These are phyloP conservation scores for Aspergillus sclerotialis DNA, from an alignment of 2,329 filamentous ascomycete species.

Conservation along the genomic window DNA sequence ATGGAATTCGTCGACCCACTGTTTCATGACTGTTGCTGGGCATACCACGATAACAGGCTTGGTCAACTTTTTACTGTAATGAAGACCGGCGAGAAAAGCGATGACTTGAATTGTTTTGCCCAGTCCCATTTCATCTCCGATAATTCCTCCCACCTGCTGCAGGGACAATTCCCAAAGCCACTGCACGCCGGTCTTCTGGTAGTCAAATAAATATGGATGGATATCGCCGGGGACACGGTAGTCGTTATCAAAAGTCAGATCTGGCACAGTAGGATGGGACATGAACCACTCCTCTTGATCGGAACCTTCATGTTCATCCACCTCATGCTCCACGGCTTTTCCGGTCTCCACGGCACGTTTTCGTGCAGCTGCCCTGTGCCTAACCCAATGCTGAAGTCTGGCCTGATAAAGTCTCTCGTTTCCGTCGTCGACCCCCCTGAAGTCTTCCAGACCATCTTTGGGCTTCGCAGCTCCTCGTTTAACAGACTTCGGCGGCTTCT, in stretches of 20 bases:
- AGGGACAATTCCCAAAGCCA: conserved; percentile 92
- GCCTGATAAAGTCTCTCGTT: conserved; percentile 73
- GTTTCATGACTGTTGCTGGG: conserved; percentile 87
- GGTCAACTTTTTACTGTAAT: conserved; percentile 78
- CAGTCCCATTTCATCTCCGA: conserved; percentile 98
- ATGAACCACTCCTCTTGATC: conserved; percentile 64
- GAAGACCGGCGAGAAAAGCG: conserved; percentile 79
- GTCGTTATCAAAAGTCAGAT: conserved; percentile 66
- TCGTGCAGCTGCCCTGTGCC: conserved; percentile 55
- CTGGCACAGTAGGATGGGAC: conserved; percentile 74
- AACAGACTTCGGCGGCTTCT: conserved; percentile 13
- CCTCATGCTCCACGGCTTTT: conserved; percentile 27
- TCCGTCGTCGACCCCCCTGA: conserved; percentile 73
- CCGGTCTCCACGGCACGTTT: conserved; percentile 30
- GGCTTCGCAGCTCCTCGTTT: conserved; percentile 20
- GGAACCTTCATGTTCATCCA: conserved; percentile 34
- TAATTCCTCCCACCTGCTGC: conserved; percentile 84
- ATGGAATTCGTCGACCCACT: conserved; percentile 99
- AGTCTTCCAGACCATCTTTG: conserved; percentile 44
- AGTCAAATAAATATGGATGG: conserved; percentile 85
- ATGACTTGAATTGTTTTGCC: conserved; percentile 84
- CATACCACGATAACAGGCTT: conserved; percentile 88
- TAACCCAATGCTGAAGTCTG: conserved; percentile 69
- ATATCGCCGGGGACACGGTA: conserved; percentile 87
- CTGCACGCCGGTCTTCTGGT: conserved; percentile 93